Conservation (phyloP, 2,329 filamentous ascomycete genomes). For the Exophiala oligosperma region DNA sequence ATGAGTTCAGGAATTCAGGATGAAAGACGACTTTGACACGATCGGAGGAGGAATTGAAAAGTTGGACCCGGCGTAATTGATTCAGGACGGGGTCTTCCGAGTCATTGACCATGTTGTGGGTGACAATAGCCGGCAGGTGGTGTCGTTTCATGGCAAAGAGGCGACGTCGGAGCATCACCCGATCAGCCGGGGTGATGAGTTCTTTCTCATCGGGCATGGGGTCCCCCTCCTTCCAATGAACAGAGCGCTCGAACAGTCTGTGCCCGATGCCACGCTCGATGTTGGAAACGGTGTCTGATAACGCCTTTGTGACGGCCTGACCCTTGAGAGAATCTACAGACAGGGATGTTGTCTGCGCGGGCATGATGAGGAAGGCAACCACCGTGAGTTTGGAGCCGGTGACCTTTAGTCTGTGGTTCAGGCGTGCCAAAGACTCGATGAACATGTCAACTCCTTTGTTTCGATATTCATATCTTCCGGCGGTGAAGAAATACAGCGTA, state of each 20-base stretch:
- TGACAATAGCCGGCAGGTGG: slow-evolving; percentile 89
- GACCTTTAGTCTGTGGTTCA: slow-evolving; percentile 89
- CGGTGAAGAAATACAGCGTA: slow-evolving; percentile 96
- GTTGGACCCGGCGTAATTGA: slow-evolving; percentile 90
- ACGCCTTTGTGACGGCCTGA: slow-evolving; percentile 94
- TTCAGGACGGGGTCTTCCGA: slow-evolving; percentile 90
- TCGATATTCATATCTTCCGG: slow-evolving; percentile 93
- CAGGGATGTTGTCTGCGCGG: slow-evolving; percentile 89
- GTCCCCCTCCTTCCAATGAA: slow-evolving; percentile 94
- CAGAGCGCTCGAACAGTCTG: slow-evolving; percentile 88
- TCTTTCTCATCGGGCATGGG: slow-evolving; percentile 96
- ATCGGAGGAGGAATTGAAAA: slow-evolving; percentile 94
- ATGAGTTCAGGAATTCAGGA: slow-evolving; percentile 93
- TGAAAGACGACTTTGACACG: slow-evolving; percentile 98
- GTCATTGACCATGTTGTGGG: slow-evolving; percentile 98
- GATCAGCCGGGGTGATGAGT: slow-evolving; percentile 86
- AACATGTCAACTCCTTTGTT: slow-evolving; percentile 99
- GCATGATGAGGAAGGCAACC: slow-evolving; percentile 98
- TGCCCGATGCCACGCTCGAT: slow-evolving; percentile 92
- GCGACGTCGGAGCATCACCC: slow-evolving; percentile 84
- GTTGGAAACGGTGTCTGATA: slow-evolving; percentile 87
- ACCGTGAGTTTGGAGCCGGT: slow-evolving; percentile 87
- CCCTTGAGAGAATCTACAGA: slow-evolving; percentile 95
- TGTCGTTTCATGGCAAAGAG: slow-evolving; percentile 96
- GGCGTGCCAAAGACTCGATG: slow-evolving; percentile 88